A percentile compares a stretch with the other conserved stretches of the same genome.
These are phyloP conservation scores for Piper betle DNA, from an alignment of 164 flowering plant species.

Conservation along the genomic window DNA sequence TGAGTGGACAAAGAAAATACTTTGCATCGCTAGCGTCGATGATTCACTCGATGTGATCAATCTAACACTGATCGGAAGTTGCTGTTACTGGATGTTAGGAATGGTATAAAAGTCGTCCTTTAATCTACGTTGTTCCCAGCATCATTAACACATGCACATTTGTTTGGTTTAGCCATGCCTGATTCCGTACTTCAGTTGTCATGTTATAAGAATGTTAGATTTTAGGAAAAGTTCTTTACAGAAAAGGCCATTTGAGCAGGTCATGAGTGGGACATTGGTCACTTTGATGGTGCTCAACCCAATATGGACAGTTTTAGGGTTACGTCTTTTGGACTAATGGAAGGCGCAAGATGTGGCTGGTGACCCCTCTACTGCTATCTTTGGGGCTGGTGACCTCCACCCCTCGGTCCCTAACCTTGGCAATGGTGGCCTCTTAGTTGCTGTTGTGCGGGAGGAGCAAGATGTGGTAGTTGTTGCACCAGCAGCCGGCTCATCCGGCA, in stretches of 20 bases:
- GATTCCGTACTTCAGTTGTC: too few relatives aligned
- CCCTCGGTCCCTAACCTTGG: too few relatives aligned
- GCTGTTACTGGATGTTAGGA: slow-evolving; percentile 77
- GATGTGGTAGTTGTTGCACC: too few relatives aligned
- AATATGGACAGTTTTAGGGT: slow-evolving; percentile 82
- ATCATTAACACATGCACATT: neutral
- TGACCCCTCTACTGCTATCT: too few relatives aligned
- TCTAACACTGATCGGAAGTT: slow-evolving; percentile 12
- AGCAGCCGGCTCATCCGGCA: too few relatives aligned
- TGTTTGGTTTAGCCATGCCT: neutral
- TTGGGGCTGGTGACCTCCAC: too few relatives aligned
- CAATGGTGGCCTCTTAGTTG: too few relatives aligned
- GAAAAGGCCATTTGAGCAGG: slow-evolving; percentile 25
- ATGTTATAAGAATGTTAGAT: too few relatives aligned
- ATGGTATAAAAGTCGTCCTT: slow-evolving; percentile 32
- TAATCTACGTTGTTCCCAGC: too few relatives aligned
- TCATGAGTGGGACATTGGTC: slow-evolving; percentile 98
- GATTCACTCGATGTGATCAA: slow-evolving; percentile 9
- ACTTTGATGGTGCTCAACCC: slow-evolving; percentile 73
- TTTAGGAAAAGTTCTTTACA: neutral
- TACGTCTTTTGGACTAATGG: slow-evolving; percentile 76
- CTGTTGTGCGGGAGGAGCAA: too few relatives aligned
- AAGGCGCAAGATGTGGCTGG: slow-evolving; percentile 11
- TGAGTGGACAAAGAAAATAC: slow-evolving; percentile 68
- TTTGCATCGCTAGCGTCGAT: slow-evolving; percentile 19